A percentile compares a stretch with the other conserved stretches of the same genome.
Evolutionary conservation across 2,329 filamentous ascomycete species (phyloP).

Genomic region (Ciborinia camelliae): DNA sequence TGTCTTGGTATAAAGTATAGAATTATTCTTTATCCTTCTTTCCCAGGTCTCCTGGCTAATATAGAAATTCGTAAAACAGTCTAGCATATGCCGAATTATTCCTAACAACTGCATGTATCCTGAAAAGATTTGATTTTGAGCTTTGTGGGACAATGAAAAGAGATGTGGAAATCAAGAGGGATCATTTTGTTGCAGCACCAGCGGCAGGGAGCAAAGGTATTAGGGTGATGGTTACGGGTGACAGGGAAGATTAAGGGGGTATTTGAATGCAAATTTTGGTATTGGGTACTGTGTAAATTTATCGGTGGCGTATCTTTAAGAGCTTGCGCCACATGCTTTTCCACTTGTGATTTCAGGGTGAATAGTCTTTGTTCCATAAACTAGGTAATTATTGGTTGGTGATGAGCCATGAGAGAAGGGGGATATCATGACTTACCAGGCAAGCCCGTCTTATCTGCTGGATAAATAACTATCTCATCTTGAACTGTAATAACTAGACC

Average conservation of each 20-base stretch:
- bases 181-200: slow-evolving; percentile 6
- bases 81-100: slow-evolving; percentile 17
- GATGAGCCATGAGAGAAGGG: background rate
- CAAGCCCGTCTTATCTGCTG: slow-evolving; percentile 24
- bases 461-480: slow-evolving; percentile 26
- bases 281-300: background rate
- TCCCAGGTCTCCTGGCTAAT: background rate
- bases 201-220: slow-evolving; percentile 6
- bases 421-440: slow-evolving; percentile 12
- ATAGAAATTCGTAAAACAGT: background rate
- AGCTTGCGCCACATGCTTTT: slow-evolving; percentile 4
- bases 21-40: background rate
- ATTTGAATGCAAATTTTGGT: background rate
- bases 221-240: background rate
- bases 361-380: slow-evolving; percentile 27
- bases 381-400: background rate
- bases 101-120: slow-evolving; percentile 5
- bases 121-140: slow-evolving; percentile 9
- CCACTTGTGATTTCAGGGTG: slow-evolving; percentile 25
- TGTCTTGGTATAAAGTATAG: slow-evolving; percentile 13
- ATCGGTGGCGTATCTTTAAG: background rate
- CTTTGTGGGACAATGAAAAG: slow-evolving; percentile 3
- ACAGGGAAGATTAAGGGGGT: background rate
- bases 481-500: slow-evolving; percentile 28
- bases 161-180: slow-evolving; percentile 4